phyloP scores from a whole-genome alignment of 2,329 filamentous ascomycete genomes.

The Fusarium beomiforme region DNA sequence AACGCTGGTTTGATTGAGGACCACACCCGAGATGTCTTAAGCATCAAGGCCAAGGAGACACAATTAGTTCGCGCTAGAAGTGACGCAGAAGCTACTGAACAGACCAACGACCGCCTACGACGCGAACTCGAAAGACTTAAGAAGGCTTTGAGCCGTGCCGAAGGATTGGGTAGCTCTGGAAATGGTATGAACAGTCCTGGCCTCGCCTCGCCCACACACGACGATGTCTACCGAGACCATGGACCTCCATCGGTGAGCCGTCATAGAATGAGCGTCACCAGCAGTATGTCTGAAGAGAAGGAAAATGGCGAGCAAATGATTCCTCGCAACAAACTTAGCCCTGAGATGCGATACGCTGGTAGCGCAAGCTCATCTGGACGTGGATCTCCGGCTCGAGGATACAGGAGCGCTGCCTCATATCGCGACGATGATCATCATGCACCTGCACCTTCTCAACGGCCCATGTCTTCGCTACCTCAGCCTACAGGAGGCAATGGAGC shows the following conservation, averaged over 20 bases:
- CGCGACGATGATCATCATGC: slow-evolving; percentile 50
- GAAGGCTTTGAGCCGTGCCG: slow-evolving; percentile 76
- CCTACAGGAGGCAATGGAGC: slow-evolving; percentile 48
- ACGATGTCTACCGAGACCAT: slow-evolving; percentile 70
- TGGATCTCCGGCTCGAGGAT: slow-evolving; percentile 68
- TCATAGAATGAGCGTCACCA: slow-evolving; percentile 70
- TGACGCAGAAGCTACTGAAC: slow-evolving; percentile 89
- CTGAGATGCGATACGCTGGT: slow-evolving; percentile 63
- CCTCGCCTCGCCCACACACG: slow-evolving; percentile 62
- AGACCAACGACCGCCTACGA: slow-evolving; percentile 82
- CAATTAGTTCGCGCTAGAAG: slow-evolving; percentile 91
- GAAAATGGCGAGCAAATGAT: slow-evolving; percentile 71
- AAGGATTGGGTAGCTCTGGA: slow-evolving; percentile 57
- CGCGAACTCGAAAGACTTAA: slow-evolving; percentile 94
- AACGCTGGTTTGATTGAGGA: slow-evolving; percentile 98
- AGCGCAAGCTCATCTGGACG: slow-evolving; percentile 64
- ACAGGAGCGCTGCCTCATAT: slow-evolving; percentile 51
- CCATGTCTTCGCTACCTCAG: slow-evolving; percentile 50
- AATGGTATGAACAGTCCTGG: slow-evolving; percentile 52
- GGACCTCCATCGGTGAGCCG: slow-evolving; percentile 52
- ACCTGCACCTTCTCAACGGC: slow-evolving; percentile 45
- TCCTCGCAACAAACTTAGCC: slow-evolving; percentile 63
- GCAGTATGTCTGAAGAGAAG: slow-evolving; percentile 78
- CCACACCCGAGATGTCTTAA: slow-evolving; percentile 92
- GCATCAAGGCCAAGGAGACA: slow-evolving; percentile 98